Conservation (phyloP, 108 stramenopile genomes). For the Craspedostauros australis region DNA sequence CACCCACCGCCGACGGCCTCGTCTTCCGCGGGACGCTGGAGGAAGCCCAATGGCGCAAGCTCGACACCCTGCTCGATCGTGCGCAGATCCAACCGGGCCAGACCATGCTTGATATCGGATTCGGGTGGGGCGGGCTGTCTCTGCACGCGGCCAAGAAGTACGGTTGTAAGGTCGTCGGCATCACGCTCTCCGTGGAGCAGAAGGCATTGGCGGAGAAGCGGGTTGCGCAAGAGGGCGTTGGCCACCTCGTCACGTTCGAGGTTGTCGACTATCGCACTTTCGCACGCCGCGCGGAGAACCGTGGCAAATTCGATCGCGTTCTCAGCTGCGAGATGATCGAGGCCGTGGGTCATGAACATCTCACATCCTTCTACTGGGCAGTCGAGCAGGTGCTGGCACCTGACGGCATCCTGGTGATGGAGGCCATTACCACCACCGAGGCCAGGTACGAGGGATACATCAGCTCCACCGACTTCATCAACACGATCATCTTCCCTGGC, state of each 20-base stretch:
- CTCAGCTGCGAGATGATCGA: constrained; percentile 98
- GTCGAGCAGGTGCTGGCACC: constrained; percentile 82
- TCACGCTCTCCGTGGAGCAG: constrained; percentile 94
- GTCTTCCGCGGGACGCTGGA: constrained; percentile 68
- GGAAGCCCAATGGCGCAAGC: constrained; percentile 93
- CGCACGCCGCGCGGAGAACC: constrained; percentile 51
- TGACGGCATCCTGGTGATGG: constrained; percentile 89
- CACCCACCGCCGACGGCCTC: constrained; percentile 38
- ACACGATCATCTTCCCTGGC: constrained; percentile 96
- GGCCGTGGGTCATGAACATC: constrained; percentile 94
- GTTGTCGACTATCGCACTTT: constrained; percentile 90
- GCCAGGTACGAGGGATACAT: constrained; percentile 87
- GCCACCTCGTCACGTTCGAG: constrained; percentile 82
- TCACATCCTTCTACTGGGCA: constrained; percentile 86
- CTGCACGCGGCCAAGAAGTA: constrained; percentile 88
- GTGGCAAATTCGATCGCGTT: constrained; percentile 86
- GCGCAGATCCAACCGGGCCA: constrained; percentile 72
- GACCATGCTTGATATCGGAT: constrained; percentile 90
- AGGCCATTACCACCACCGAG: constrained; percentile 96
- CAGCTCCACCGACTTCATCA: constrained; percentile 91
- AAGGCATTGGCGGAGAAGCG: constrained; percentile 80
- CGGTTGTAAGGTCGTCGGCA: constrained; percentile 87
- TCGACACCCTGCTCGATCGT: constrained; percentile 82
- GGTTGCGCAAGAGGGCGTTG: constrained; percentile 72
- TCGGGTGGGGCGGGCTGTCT: constrained; percentile 93